phyloP scores from a whole-genome alignment of 2,329 filamentous ascomycete genomes.

The Diplodia intermedia region DNA sequence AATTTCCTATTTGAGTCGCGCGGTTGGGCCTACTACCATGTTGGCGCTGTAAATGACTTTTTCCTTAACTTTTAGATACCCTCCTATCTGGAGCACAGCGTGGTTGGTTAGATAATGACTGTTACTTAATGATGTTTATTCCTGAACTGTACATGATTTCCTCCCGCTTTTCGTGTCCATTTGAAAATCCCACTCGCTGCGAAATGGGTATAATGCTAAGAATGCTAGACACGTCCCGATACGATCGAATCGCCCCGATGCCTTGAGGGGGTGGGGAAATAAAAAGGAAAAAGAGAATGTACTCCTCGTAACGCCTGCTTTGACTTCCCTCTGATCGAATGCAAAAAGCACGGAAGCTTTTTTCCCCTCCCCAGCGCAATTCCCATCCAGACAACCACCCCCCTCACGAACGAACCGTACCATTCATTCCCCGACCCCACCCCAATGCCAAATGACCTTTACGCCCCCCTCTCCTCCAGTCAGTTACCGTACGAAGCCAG shows the following conservation, averaged over 20 bases:
- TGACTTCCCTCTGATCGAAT: too few relatives aligned
- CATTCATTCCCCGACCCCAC: neutral
- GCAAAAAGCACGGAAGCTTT: too few relatives aligned
- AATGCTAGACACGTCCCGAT: neutral
- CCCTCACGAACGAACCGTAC: too few relatives aligned
- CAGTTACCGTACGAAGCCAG: too few relatives aligned
- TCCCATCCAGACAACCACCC: neutral
- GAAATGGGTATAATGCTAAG: conserved; percentile 5
- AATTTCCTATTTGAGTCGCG: neutral
- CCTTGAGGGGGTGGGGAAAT: too few relatives aligned
- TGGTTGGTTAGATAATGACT: neutral
- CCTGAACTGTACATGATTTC: neutral
- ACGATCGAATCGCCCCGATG: neutral
- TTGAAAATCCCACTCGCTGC: neutral
- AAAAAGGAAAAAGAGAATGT: neutral
- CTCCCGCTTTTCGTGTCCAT: neutral
- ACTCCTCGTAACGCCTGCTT: neutral
- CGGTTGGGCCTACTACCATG: neutral
- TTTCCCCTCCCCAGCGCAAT: neutral
- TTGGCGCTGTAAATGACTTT: conserved; percentile 2
- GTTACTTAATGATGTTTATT: neutral
- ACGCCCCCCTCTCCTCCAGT: neutral
- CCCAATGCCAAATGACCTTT: neutral
- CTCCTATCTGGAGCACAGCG: conserved; percentile 15
- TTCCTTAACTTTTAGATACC: conserved; percentile 10